A percentile compares a stretch with the other conserved stretches of the same genome.
Evolutionary conservation across 179 eudicot species (phyloP).

Genomic region (Camellia oleifera): DNA sequence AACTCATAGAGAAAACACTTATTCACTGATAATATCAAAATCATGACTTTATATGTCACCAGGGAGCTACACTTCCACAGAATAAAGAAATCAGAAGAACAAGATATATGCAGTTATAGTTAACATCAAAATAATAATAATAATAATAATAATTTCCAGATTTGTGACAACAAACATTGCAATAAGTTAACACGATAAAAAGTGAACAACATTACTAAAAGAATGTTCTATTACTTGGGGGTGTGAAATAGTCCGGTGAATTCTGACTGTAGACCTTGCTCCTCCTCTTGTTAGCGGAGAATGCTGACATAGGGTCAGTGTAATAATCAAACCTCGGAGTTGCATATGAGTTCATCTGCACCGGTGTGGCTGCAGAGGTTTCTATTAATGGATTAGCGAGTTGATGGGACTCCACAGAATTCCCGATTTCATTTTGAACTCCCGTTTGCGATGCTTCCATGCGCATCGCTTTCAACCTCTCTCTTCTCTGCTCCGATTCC

Average conservation of each 20-base stretch:
- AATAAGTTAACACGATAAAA: not conserved
- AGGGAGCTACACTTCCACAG: not conserved
- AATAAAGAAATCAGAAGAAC: not conserved
- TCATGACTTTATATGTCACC: no score
- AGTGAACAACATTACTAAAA: not conserved
- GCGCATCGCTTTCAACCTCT: constrained; percentile 77
- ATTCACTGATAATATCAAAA: no score
- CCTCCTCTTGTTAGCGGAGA: constrained; percentile 42
- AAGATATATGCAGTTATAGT: not conserved
- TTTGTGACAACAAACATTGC: not conserved
- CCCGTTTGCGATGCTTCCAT: constrained; percentile 51
- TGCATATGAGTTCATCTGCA: constrained; percentile 17
- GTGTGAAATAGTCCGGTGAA: constrained; percentile 26
- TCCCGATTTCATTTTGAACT: constrained; percentile 14
- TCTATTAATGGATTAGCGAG: constrained; percentile 70
- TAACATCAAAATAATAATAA: not conserved
- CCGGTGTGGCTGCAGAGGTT: constrained; percentile 17
- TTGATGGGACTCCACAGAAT: constrained; percentile 16
- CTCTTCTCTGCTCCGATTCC: constrained; percentile 78
- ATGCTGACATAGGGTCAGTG: constrained; percentile 87
- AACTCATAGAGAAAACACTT: no score
- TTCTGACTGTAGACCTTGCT: constrained; percentile 34
- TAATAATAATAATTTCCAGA: no score
- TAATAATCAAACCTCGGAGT: constrained; percentile 72
- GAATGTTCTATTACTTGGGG: constrained; percentile 33